These are phyloP conservation scores for Phlyctochytrium arcticum DNA, from an alignment of 192 early-diverging fungal genomes.

Conservation along the genomic window DNA sequence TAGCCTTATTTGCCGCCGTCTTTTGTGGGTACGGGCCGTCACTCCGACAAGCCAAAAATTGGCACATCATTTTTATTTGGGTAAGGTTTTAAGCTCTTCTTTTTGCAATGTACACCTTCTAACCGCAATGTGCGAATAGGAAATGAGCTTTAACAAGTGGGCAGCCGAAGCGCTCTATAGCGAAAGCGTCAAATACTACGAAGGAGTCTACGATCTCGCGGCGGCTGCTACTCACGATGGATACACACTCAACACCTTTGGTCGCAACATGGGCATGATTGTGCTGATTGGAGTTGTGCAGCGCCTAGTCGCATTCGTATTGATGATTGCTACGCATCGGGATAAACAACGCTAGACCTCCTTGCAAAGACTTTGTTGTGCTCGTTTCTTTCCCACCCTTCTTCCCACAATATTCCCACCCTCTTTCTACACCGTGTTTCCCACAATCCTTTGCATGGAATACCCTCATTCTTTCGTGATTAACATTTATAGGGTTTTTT, in stretches of 20 bases:
- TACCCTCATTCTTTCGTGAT: too few relatives aligned
- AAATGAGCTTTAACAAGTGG: slow-evolving; percentile 43
- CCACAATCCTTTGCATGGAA: too few relatives aligned
- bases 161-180: slow-evolving; percentile 38
- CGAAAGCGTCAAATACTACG: slow-evolving; percentile 16
- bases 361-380: neutral
- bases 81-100: neutral
- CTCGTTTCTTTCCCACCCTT: too few relatives aligned
- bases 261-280: slow-evolving; percentile 29
- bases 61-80: slow-evolving; percentile 32
- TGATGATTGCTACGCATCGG: slow-evolving; percentile 34
- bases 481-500: too few relatives aligned
- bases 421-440: too few relatives aligned
- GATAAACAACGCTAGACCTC: slow-evolving; percentile 41
- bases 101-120: too few relatives aligned
- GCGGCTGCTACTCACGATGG: slow-evolving; percentile 20
- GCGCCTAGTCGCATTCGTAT: slow-evolving; percentile 29
- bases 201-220: slow-evolving; percentile 24
- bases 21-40: slow-evolving; percentile 50
- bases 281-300: slow-evolving; percentile 27
- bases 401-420: too few relatives aligned
- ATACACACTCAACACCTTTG: slow-evolving; percentile 27
- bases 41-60: slow-evolving; percentile 27
- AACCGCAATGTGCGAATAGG: slow-evolving; percentile 12
- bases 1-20: slow-evolving; percentile 39